Base-by-base conservation (phyloP, 106 monocot species). In the Hemerocallis citrina region DNA sequence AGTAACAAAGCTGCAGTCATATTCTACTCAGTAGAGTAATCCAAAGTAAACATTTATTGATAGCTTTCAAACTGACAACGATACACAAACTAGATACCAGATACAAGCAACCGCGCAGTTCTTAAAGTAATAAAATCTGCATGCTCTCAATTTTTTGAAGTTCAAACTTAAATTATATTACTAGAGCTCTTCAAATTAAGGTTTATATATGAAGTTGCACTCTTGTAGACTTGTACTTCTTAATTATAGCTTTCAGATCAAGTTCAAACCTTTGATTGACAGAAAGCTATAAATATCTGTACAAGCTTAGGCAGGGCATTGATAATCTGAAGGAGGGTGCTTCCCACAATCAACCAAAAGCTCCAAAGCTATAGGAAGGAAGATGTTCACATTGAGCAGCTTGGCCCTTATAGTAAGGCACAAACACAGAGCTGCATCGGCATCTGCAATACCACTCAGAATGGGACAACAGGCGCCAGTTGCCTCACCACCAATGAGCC, bases 331-430 rank as follows among this genome's bases (percentile, higher is more conserved):
- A 30, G 61, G 13, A 11, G 44, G 43, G 23, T 44, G 42, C 61
- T 62, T 62, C 43, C 61, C 41, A 44, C 61, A 62, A 62, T 44
- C 44, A 62, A 62, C 43, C 61, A 62, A 62, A 14, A 62, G 43
- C 28, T 62, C 29, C 61, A 62, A 31, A 44, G 61, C 61, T 43
- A 31, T 11, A n/a, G 61, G 61, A 24, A 62, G 14, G n/a, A 62
- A 11, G 30, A 62, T 8, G 16, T 62, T 19, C 15, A 62, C 7
- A 62, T 62, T 13, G 31, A 43, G 61, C 42, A 44, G 22, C 61
- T 62, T 62, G 14, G 61, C 61, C 29, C 15, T 43, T 29, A 62
- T 62, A 25, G 61, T 62, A 17, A 43, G 29, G 61, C 61, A 62
- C 61, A 45, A 62, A 34, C 61, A 62, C 25, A 62, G 44, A 16